Percentiles rank a stretch among this genome's conserved stretches.
These are phyloP conservation scores for Hypocreales sp. DNA, from an alignment of 2,329 filamentous ascomycete species.

Conservation along the genomic window DNA sequence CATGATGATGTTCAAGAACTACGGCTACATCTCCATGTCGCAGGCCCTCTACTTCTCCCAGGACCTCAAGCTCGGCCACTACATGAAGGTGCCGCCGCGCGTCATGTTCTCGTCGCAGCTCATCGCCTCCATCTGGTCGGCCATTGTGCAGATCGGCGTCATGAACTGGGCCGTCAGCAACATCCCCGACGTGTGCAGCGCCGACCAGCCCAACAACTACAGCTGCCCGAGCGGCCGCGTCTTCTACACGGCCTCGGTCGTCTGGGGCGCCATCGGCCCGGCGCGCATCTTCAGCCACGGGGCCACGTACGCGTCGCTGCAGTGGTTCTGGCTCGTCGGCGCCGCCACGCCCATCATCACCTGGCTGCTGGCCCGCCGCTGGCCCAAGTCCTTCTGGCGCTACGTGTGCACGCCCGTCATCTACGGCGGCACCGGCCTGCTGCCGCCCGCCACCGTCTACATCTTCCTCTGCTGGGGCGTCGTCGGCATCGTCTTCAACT, in stretches of 20 bases:
- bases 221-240: conserved; percentile 38
- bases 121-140: conserved; percentile 43
- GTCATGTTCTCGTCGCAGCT: conserved; percentile 46
- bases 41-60: conserved; percentile 50
- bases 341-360: conserved; percentile 45
- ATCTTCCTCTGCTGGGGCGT: conserved; percentile 58
- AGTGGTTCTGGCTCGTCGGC: conserved; percentile 59
- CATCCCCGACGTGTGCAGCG: conserved; percentile 46
- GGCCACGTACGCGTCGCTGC: conserved; percentile 46
- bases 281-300: conserved; percentile 50
- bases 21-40: conserved; percentile 52
- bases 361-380: conserved; percentile 45
- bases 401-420: conserved; percentile 56
- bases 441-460: conserved; percentile 55
- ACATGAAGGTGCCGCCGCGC: conserved; percentile 51
- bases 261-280: conserved; percentile 62
- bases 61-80: conserved; percentile 53
- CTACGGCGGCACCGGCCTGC: conserved; percentile 45
- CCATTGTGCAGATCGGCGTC: conserved; percentile 45
- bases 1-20: conserved; percentile 69
- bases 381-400: conserved; percentile 43
- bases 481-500: conserved; percentile 55
- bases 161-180: conserved; percentile 49
- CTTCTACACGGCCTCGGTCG: conserved; percentile 53
- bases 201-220: conserved; percentile 37